Base-by-base conservation (phyloP, 257 asterid genomes). In the Nicotiana noctiflora region DNA sequence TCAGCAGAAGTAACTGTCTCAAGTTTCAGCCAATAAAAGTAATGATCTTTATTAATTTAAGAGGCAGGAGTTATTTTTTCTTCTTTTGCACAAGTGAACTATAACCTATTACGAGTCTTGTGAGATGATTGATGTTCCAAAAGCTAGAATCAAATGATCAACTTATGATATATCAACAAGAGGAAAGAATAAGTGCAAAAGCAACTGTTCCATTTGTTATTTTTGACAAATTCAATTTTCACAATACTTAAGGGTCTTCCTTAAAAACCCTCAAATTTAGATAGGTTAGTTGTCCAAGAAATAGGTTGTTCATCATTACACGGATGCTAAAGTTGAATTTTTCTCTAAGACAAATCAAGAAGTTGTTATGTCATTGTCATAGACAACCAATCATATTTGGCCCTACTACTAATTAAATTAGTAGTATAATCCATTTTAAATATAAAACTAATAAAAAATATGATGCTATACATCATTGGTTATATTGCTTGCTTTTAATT, bases 311-410 rank as follows among this genome's bases (percentile, higher is more conserved):
- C 55, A 34, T 80, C 70, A 75, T 75, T 79, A 63, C 44, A 80
- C 75, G 52, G 15, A 72, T 74, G 18, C 68, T 60, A 4, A 76
- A 13, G 59, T 72, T 46, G 77, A 72, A 72, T 23, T 34, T 72
- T 72, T 72, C 78, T 46, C 8, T 1, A 13, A 40, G 49, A 12
- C 49, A 40, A 3, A 44, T 70, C 8, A 29, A 81, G 68, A 82
- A 55, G 86, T 79, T 87, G 66, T 68, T 59, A 67, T 77, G 86
- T 84, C 88, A 74, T 72, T 82, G 18, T 87, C 88, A 18, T 79
- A 64, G 12, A 81, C 82, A 84, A 80, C 90, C 80, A 83, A 72
- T 76, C 53, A 82, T 63, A 49, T 76, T 27, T 52, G 70, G 49
- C 6, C 78, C 78, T 46, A 72, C 77, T 46, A 13, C 40, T 23